A percentile compares a stretch with the other conserved stretches of the same genome.
phyloP scores from a whole-genome alignment of 768 basidiomycete genomes.

The Boletus tylopilopsis region DNA sequence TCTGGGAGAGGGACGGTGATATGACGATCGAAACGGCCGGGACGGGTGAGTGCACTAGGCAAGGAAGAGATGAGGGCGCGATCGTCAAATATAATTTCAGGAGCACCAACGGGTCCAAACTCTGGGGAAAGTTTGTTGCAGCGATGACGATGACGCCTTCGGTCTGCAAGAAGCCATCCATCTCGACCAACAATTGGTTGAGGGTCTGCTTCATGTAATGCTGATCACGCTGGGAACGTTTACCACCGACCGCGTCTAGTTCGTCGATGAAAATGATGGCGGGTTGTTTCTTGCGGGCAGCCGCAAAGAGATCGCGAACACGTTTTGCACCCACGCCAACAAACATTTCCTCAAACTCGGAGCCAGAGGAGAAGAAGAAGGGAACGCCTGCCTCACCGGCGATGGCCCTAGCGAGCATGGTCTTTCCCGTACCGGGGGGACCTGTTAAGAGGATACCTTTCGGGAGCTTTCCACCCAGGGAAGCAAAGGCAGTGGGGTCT shows the following conservation, averaged over 20 bases:
- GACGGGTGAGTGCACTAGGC: constrained; percentile 84
- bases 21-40: constrained; percentile 93
- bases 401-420: constrained; percentile 90
- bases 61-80: constrained; percentile 11
- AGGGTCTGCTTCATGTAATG: constrained; percentile 92
- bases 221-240: constrained; percentile 78
- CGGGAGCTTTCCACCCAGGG: constrained; percentile 89
- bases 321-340: constrained; percentile 94
- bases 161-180: constrained; percentile 93
- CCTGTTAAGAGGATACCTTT: constrained; percentile 93
- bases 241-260: constrained; percentile 89
- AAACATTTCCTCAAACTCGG: constrained; percentile 98
- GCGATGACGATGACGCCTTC: constrained; percentile 96
- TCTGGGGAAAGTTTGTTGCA: constrained; percentile 97
- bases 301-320: constrained; percentile 90
- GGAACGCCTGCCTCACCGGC: constrained; percentile 98
- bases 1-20: constrained; percentile 95
- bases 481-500: constrained; percentile 86
- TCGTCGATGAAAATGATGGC: constrained; percentile 99
- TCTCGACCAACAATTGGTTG: constrained; percentile 94
- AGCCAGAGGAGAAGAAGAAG: constrained; percentile 95
- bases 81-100: not conserved
- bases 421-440: constrained; percentile 82
- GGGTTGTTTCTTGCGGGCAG: constrained; percentile 91
- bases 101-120: constrained; percentile 74